Conservation (phyloP, 768 basidiomycete genomes). For the Phlebiopsis gigantea region DNA sequence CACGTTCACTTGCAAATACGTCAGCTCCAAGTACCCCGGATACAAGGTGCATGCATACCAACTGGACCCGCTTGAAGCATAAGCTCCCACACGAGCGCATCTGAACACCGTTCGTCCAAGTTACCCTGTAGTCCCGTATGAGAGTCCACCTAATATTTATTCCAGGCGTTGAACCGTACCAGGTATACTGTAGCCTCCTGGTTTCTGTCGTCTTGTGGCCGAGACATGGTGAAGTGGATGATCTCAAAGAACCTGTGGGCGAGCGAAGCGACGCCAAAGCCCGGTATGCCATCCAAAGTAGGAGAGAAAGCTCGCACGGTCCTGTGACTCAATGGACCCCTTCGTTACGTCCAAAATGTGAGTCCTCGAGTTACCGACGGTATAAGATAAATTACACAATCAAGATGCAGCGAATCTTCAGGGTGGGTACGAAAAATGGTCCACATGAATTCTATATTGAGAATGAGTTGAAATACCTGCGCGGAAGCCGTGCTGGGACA, state of each 20-base stretch:
- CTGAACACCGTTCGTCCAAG: slow-evolving; percentile 90
- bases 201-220: slow-evolving; percentile 51
- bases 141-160: not conserved
- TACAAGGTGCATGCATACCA: slow-evolving; percentile 48
- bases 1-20: slow-evolving; percentile 68
- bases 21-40: not conserved
- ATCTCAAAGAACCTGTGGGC: not conserved
- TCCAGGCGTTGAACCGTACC: slow-evolving; percentile 21
- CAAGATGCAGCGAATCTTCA: not conserved
- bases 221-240: slow-evolving; percentile 27
- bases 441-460: slow-evolving; percentile 2
- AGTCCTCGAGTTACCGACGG: not conserved
- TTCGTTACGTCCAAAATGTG: no score
- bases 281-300: not conserved
- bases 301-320: not conserved
- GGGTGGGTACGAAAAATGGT: not conserved
- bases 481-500: not conserved
- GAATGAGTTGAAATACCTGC: not conserved
- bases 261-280: not conserved
- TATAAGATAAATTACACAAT: not conserved
- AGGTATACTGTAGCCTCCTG: slow-evolving; percentile 62
- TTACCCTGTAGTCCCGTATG: slow-evolving; percentile 61
- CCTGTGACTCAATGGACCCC: not conserved
- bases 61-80: slow-evolving; percentile 99
- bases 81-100: slow-evolving; percentile 94